phyloP scores from a whole-genome alignment of 495 filamentous ascomycete species.

The Penicillium macrosclerotiorum region DNA sequence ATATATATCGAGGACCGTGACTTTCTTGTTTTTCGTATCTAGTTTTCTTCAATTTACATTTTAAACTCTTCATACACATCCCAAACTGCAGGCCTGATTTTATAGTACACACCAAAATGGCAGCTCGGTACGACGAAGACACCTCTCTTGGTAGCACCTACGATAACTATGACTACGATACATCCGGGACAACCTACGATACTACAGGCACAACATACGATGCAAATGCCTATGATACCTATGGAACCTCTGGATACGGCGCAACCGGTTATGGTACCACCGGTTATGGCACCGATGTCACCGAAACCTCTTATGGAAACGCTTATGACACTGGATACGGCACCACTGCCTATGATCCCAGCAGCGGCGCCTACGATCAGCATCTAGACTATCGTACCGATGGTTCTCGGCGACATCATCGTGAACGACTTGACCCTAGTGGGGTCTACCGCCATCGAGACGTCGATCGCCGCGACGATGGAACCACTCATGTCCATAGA shows the following conservation, averaged over 20 bases:
- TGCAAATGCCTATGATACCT: slow-evolving; percentile 19
- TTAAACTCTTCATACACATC: too few species aligned
- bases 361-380: slow-evolving; percentile 39
- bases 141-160: slow-evolving; percentile 5
- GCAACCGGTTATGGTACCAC: slow-evolving; percentile 37
- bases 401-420: slow-evolving; percentile 33
- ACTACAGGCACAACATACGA: slow-evolving; percentile 21
- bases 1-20: too few species aligned
- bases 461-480: slow-evolving; percentile 35
- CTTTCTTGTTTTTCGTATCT: too few species aligned
- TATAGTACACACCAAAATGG: too few species aligned
- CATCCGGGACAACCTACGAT: slow-evolving; percentile 17
- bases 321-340: slow-evolving; percentile 39
- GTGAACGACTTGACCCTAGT: slow-evolving; percentile 29
- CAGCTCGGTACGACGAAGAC: slow-evolving; percentile 12
- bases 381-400: slow-evolving; percentile 36
- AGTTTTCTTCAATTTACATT: too few species aligned
- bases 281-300: slow-evolving; percentile 38
- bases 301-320: slow-evolving; percentile 38
- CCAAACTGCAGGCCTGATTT: too few species aligned
- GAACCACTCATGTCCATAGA: slow-evolving; percentile 31
- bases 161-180: slow-evolving; percentile 17
- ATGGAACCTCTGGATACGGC: slow-evolving; percentile 15
- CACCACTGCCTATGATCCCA: slow-evolving; percentile 37
- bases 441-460: slow-evolving; percentile 36